Evolutionary conservation across 331 rosid species (phyloP).

Genomic region (Malus hybrid): DNA sequence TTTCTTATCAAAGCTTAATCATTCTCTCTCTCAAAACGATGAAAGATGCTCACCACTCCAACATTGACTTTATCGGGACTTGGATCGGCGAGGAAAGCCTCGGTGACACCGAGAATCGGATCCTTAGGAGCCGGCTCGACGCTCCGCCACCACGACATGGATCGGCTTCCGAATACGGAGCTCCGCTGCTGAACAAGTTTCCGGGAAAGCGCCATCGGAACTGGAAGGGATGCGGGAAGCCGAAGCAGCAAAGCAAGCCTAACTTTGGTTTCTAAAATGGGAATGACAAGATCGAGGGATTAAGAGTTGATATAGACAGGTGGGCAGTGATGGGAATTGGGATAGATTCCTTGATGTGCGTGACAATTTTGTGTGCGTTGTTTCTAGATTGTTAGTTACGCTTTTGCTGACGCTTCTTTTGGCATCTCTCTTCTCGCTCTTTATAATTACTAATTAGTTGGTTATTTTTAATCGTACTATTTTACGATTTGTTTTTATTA

Average conservation of each 20-base stretch:
- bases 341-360: slow-evolving; percentile 2
- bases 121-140: slow-evolving; percentile 89
- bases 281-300: neutral
- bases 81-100: slow-evolving; percentile 90
- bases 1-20: neutral
- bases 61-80: slow-evolving; percentile 83
- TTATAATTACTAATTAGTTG: too few species aligned
- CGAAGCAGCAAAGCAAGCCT: neutral
- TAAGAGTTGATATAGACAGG: neutral
- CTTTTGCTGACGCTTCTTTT: neutral
- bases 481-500: too few species aligned
- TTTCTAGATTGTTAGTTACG: neutral
- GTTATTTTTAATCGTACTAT: too few species aligned
- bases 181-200: slow-evolving; percentile 22
- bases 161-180: slow-evolving; percentile 43
- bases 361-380: neutral
- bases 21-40: neutral
- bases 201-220: slow-evolving; percentile 48
- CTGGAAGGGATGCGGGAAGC: neutral
- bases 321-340: neutral
- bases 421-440: neutral
- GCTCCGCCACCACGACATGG: slow-evolving; percentile 74
- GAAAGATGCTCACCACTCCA: slow-evolving; percentile 72
- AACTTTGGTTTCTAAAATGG: neutral
- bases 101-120: slow-evolving; percentile 96